Percentiles rank a stretch among this genome's conserved stretches.
Evolutionary conservation across 805 yeast genomes (phyloP).

Genomic region (Grigorovia humatica): DNA sequence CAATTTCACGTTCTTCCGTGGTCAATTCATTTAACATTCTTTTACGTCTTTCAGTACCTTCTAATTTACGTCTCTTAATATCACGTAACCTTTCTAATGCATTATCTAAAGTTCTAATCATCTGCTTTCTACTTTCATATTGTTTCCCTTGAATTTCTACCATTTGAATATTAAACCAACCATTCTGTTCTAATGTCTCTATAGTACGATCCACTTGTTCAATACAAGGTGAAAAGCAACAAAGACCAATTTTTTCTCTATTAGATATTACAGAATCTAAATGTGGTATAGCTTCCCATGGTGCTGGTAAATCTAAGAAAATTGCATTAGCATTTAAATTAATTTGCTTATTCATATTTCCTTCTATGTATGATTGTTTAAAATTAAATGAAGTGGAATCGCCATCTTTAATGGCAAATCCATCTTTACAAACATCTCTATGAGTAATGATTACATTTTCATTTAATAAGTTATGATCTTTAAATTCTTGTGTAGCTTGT

Average conservation of each 20-base stretch:
- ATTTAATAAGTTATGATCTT: constrained; percentile 50
- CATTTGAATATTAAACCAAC: constrained; percentile 85
- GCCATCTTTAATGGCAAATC: constrained; percentile 45
- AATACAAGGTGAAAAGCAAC: constrained; percentile 96
- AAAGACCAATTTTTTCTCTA: constrained; percentile 51
- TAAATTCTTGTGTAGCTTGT: constrained; percentile 73
- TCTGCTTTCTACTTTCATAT: constrained; percentile 84
- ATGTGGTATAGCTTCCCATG: constrained; percentile 90
- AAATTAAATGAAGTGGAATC: constrained; percentile 20
- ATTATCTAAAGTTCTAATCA: constrained; percentile 74
- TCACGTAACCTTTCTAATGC: constrained; percentile 72
- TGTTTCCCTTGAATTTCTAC: constrained; percentile 77
- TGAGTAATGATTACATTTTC: constrained; percentile 62
- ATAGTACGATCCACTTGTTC: constrained; percentile 92
- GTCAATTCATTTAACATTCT: constrained; percentile 18
- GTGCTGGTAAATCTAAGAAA: constrained; percentile 89
- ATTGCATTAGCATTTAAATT: constrained; percentile 57
- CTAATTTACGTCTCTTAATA: constrained; percentile 60
- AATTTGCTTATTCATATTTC: constrained; percentile 9
- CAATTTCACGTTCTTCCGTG: constrained; percentile 10
- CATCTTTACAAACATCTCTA: constrained; percentile 85
- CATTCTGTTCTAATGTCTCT: constrained; percentile 57
- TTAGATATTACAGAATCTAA: constrained; percentile 47
- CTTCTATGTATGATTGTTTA: too few relatives aligned
- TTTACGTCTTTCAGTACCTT: constrained; percentile 49